Base-by-base conservation (phyloP, 805 yeast genomes). In the Lachancea mirantina region DNA sequence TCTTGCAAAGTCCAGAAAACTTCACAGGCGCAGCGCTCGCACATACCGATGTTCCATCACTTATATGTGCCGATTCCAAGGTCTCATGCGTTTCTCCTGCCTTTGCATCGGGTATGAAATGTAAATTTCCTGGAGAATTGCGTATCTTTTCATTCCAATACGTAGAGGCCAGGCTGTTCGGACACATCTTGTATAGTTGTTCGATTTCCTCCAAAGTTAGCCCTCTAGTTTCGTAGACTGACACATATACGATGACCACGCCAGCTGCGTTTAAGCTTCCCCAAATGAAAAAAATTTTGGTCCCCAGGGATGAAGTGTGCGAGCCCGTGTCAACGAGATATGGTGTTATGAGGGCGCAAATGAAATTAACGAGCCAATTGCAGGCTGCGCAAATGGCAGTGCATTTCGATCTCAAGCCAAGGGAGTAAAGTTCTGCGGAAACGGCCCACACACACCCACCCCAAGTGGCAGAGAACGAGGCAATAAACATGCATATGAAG, bases 391-490 rank as follows among this genome's bases (percentile, higher is more conserved):
- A 73, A 16, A 83, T 55, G 7, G 92, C 75, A 16, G 81, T 81
- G 9, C 88, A 81, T 52, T 78, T 78, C 42, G 83, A 85, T 50
- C 94, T 70, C 19, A 82, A 74, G 28, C 84, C 74, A 32, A 83
- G 63, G 16, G 84, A 77, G 53, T 71, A 83, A 28, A 81, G 66
- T 55, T 75, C 81, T 32, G 78, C 76, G 17, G 72, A 68, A 17
- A 73, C 58, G 14, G 76, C 92, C 92, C 92, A 83, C 11, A 72
- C 77, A 20, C 74, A 70, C 8, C 89, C 89, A 43, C 89, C 94
- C 92, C 92, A 83, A 4, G 85, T 71, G 6, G 84, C 67, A 1
- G 92, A 87, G 57, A 79, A 83, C 32, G 78, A 73, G 2, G 84
- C 82, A 47, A 83, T 82, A 48, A 82, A 83, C 2, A 71, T 39